These are phyloP conservation scores for Kokia cookei DNA, from an alignment of 441 rosid genomes.

Conservation along the genomic window DNA sequence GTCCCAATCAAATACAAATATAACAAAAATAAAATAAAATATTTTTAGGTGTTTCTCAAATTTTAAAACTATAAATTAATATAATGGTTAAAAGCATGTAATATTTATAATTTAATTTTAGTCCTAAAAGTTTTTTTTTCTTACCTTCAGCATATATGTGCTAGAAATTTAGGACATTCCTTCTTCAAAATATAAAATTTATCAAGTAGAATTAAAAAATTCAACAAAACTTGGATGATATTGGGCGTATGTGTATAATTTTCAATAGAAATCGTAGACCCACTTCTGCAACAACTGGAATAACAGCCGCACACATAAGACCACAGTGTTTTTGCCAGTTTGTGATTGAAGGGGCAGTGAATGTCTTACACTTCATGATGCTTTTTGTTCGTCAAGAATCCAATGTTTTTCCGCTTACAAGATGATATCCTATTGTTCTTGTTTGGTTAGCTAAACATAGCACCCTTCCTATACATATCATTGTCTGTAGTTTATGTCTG, in stretches of 20 bases:
- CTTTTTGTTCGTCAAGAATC: conserved; percentile 7
- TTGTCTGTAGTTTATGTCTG: conserved; percentile 8
- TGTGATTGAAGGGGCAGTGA: neutral
- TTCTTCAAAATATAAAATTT: neutral
- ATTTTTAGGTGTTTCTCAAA: too few relatives aligned
- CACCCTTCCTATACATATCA: neutral
- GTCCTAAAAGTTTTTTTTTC: too few relatives aligned
- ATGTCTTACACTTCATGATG: conserved; percentile 2
- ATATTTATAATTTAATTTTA: too few relatives aligned
- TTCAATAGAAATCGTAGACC: neutral
- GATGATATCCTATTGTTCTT: neutral
- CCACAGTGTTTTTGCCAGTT: neutral
- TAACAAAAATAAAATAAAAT: too few relatives aligned
- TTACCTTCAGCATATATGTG: neutral
- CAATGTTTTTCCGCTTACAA: neutral
- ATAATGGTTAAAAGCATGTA: too few relatives aligned
- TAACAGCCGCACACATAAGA: neutral
- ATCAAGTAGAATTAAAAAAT: neutral
- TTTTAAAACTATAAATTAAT: too few relatives aligned
- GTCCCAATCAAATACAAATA: too few relatives aligned
- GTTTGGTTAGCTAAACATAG: conserved; percentile 1
- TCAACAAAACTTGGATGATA: neutral
- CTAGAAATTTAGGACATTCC: neutral
- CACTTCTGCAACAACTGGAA: neutral
- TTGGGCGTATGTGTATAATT: neutral